Evolutionary conservation across 495 filamentous ascomycete genomes (phyloP), one percentile per base, ranked within the genome.

Genomic region (Tuber calosporum): DNA sequence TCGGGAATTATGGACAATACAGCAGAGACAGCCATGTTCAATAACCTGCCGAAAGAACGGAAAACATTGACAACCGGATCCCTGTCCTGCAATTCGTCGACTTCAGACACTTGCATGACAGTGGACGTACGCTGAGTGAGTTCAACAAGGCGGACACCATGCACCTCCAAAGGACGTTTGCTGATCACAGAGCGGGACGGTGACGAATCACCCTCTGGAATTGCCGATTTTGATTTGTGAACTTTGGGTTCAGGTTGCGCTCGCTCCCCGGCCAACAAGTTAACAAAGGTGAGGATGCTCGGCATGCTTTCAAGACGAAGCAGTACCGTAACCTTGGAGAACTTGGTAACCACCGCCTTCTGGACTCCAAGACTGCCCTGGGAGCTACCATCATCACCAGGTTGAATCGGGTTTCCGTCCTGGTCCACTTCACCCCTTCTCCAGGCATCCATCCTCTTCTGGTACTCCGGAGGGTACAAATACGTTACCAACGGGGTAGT

Each of bases 21-120:
- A 20, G 92, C 92, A 69, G 93, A 92, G 45, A 95, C 89, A 0
- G 93, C 89, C 3, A 98, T 86, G 75, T 95, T 90, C 77, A 96
- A 89, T 69, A 97, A 87, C 76, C 90, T 90, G 37, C 92, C 92
- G 80, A 99, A 93, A 0, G 93, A 92, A 34, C 90, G 87, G 85
- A 97, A 97, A 15, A 92, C 91, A 80, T 97, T 97, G 39, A 97
- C 88, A 0, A 97, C 92, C 7, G 95, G 93, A 78, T 99, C 95
- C 83, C 87, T 87, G 7, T 89, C 84, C 17, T 88, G 87, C 75
- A 90, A 89, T 30, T 93, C 92, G 15, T 94, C 92, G 58, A 89
- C 85, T 74, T 95, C 92, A 0, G 92, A 89, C 8, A 96, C 92
- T 78, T 93, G 91, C 95, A 99, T 99, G 71, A 97, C 93, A 30